Evolutionary conservation across 495 filamentous ascomycete species (phyloP).

Genomic region (Penicillium lividum): DNA sequence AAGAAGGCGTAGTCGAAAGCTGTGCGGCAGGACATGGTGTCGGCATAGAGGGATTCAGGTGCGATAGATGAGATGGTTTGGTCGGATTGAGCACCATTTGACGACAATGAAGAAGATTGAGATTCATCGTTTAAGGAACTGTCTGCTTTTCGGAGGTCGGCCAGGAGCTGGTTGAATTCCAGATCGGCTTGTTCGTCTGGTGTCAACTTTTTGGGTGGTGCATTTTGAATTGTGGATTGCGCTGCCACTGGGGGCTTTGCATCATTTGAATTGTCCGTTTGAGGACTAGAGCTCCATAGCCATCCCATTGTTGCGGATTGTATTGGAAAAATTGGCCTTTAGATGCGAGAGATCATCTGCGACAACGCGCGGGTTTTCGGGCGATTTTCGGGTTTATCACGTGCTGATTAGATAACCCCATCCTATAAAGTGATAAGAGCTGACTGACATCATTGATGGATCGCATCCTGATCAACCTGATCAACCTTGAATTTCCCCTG

Average conservation of each 20-base stretch:
- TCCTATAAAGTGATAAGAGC: slow-evolving; percentile 14
- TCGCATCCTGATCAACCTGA: background rate
- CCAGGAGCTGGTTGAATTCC: slow-evolving; percentile 62
- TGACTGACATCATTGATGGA: slow-evolving; percentile 16
- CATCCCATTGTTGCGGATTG: slow-evolving; percentile 47
- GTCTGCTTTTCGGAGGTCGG: slow-evolving; percentile 47
- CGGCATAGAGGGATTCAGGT: slow-evolving; percentile 68
- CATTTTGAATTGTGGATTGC: slow-evolving; percentile 19
- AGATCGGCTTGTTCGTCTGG: slow-evolving; percentile 61
- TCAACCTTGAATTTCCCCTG: slow-evolving; percentile 9
- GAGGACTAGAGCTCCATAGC: slow-evolving; percentile 45
- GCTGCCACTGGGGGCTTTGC: slow-evolving; percentile 4
- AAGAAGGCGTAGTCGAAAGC: slow-evolving; percentile 95
- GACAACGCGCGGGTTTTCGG: slow-evolving; percentile 1
- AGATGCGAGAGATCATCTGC: background rate
- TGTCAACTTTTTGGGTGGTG: slow-evolving; percentile 43
- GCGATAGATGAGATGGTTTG: slow-evolving; percentile 44
- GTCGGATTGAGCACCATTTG: slow-evolving; percentile 14
- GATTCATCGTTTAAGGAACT: slow-evolving; percentile 20
- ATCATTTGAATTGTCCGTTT: slow-evolving; percentile 24
- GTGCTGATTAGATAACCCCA: background rate
- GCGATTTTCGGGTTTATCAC: background rate
- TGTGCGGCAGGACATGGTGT: slow-evolving; percentile 80
- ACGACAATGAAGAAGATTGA: slow-evolving; percentile 5
- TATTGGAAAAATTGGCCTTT: background rate